A percentile compares a stretch with the other conserved stretches of the same genome.
These are phyloP conservation scores for Castanea sativa DNA, from an alignment of 306 rosid species.

Conservation along the genomic window DNA sequence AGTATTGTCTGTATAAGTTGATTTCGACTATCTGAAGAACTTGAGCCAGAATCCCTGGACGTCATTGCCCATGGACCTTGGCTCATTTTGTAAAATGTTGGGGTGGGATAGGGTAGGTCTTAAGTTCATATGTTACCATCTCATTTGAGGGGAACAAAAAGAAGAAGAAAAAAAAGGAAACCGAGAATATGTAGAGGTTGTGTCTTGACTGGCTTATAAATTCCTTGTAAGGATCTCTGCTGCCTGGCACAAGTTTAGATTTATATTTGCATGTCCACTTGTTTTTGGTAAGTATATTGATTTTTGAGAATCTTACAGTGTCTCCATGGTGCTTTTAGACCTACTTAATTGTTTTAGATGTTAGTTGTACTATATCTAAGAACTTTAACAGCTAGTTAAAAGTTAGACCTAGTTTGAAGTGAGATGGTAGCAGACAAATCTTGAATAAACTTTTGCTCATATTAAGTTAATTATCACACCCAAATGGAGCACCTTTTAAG, in stretches of 20 bases:
- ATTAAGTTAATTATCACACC: background rate
- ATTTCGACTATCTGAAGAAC: background rate
- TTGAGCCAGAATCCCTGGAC: background rate
- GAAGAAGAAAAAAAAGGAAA: background rate
- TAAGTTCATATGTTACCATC: background rate
- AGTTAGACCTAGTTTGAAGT: background rate
- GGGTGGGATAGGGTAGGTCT: background rate
- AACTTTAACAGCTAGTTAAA: background rate
- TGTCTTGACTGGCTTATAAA: background rate
- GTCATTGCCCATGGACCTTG: background rate
- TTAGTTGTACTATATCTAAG: background rate
- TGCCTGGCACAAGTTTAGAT: background rate
- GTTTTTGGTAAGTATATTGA: background rate
- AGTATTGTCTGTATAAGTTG: background rate
- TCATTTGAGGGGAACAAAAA: background rate
- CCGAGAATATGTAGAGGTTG: background rate
- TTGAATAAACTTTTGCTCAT: background rate
- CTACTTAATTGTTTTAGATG: background rate
- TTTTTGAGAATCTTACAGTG: background rate
- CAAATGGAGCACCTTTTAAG: background rate
- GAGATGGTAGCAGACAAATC: background rate
- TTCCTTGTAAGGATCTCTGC: background rate
- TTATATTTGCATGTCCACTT: background rate
- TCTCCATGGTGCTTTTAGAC: background rate
- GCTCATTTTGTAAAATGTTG: background rate